phyloP scores from a whole-genome alignment of 2,329 filamentous ascomycete species.

The Aspergillus quadrilineatus region DNA sequence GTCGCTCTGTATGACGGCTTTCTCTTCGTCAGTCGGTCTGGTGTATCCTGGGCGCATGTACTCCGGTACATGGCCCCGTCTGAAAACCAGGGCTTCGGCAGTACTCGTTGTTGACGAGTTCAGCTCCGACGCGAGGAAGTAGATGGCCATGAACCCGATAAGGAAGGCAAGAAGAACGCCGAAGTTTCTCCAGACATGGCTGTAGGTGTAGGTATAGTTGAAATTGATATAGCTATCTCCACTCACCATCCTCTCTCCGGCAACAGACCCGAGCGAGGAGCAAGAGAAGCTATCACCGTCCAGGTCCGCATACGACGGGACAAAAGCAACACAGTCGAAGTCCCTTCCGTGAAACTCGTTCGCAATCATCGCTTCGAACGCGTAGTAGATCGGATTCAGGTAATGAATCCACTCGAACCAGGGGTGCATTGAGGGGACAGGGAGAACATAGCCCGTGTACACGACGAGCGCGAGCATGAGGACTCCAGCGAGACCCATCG shows the following conservation, averaged over 20 bases:
- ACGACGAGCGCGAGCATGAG: conserved; percentile 46
- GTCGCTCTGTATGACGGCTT: too few relatives aligned
- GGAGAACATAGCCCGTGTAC: conserved; percentile 44
- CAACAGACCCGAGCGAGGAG: conserved; percentile 55
- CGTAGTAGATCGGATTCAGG: conserved; percentile 72
- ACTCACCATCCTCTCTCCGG: conserved; percentile 57
- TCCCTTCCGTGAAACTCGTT: conserved; percentile 71
- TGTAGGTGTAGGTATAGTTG: conserved; percentile 55
- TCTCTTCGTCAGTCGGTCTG: too few relatives aligned
- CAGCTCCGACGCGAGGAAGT: conserved; percentile 48
- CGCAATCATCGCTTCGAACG: conserved; percentile 74
- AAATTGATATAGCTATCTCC: conserved; percentile 60
- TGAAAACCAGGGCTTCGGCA: conserved; percentile 41
- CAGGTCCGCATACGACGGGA: conserved; percentile 44
- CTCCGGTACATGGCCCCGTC: conserved; percentile 7
- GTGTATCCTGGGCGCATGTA: not conserved
- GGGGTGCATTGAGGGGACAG: conserved; percentile 57
- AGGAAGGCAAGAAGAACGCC: conserved; percentile 56
- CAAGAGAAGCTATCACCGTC: conserved; percentile 36
- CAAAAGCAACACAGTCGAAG: conserved; percentile 56
- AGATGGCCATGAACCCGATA: conserved; percentile 52
- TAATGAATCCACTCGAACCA: conserved; percentile 82
- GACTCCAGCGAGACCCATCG: conserved; percentile 55
- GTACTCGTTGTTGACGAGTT: conserved; percentile 63
- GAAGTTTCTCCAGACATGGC: conserved; percentile 66